phyloP scores from a whole-genome alignment of 2,329 filamentous ascomycete species.

The Sarocladiaceae sp. region DNA sequence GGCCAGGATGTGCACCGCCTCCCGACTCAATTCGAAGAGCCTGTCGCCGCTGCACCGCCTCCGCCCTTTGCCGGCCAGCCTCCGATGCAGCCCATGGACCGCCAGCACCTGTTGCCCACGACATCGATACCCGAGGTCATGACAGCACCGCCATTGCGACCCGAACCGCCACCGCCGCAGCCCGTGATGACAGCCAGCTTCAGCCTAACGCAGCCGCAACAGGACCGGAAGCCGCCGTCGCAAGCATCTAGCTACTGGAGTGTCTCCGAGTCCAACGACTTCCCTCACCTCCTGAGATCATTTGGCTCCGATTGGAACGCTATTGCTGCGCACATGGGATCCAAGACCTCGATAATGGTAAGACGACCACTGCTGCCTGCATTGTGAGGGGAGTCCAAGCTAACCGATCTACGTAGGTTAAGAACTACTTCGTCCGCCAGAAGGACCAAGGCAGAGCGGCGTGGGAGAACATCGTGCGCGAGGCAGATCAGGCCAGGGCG shows the following conservation, averaged over 20 bases:
- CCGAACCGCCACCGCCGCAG: constrained; percentile 43
- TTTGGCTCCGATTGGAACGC: constrained; percentile 75
- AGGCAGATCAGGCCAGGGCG: constrained; percentile 50
- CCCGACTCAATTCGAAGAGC: constrained; percentile 37
- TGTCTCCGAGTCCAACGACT: constrained; percentile 72
- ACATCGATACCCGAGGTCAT: constrained; percentile 44
- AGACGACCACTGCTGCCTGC: constrained; percentile 18
- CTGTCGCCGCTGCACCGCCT: constrained; percentile 34
- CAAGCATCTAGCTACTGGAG: constrained; percentile 83
- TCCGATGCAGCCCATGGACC: constrained; percentile 25
- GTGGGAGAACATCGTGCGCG: constrained; percentile 53
- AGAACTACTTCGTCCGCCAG: constrained; percentile 61
- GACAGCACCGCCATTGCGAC: constrained; percentile 49
- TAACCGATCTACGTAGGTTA: constrained; percentile 48
- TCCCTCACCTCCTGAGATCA: constrained; percentile 62
- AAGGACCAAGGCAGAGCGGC: constrained; percentile 53
- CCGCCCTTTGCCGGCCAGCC: constrained; percentile 16
- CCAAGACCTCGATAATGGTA: constrained; percentile 84
- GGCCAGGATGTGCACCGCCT: constrained; percentile 34
- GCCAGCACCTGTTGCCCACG: constrained; percentile 26
- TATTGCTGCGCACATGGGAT: constrained; percentile 74
- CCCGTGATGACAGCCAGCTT: constrained; percentile 42
- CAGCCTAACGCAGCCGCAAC: constrained; percentile 38
- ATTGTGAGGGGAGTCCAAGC: background rate
- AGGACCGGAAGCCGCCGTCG: constrained; percentile 45